Evolutionary conservation across 805 yeast species (phyloP), one percentile per base, ranked within the genome.

Genomic region (Metschnikowia rubicola): DNA sequence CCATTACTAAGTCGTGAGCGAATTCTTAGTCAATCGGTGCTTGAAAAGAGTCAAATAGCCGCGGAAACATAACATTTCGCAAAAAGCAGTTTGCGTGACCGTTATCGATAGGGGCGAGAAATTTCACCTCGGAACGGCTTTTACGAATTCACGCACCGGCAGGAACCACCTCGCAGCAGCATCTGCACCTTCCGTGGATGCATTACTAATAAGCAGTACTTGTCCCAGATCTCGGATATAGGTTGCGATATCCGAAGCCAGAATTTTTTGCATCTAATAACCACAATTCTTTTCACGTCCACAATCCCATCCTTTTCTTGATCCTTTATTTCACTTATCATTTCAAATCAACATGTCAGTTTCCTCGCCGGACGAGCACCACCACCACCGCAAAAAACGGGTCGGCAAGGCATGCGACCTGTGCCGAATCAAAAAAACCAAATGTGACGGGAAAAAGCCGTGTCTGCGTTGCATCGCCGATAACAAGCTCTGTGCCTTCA

Each of bases 331-430:
- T 21, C 5, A 21, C 5, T 21, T 21, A 21, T 7, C 26, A 21
- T 21, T 21, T 21, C 17, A 15, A 10, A 34, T 9, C 17, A 30
- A 7, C 32, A 50, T 52, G 52, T 39, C 48, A 2, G 39, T 40
- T 13, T 32, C 52, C 8, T 43, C 54, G 15, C 46, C 41, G 8
- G 56, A 47, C 5, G 50, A 47, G 29, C 35, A 40, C 40, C 55
- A 53, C 30, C 60, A 53, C 36, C 46, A 52, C 35, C 68, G 64
- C 55, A 80, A 80, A 63, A 78, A 75, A 59, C 61, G 86, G 50
- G 85, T 81, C 3, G 83, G 83, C 10, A 80, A 80, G 54, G 86
- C 86, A 6, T 81, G 86, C 53, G 85, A 81, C 57, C 74, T 78
- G 43, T 81, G 86, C 59, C 67, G 86, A 37, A 69, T 80, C 46